A percentile compares a stretch with the other conserved stretches of the same genome.
Conservation (phyloP, 805 yeast species). For the Kodamaea sagamina region DNA sequence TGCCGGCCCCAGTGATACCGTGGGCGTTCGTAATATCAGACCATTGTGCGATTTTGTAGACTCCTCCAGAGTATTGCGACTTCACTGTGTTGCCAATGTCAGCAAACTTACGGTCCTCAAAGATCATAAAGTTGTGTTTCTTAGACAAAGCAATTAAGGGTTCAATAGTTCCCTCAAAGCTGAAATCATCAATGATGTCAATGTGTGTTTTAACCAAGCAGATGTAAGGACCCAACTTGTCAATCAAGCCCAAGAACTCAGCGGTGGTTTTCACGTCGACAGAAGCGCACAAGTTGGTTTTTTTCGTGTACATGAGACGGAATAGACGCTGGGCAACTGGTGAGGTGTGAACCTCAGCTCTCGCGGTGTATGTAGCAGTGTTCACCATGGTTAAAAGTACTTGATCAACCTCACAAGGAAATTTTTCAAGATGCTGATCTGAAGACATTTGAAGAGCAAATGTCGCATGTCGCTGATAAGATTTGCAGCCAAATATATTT, state of each 20-base stretch:
- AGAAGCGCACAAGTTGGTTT: constrained; percentile 92
- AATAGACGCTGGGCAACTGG: constrained; percentile 79
- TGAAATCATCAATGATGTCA: constrained; percentile 88
- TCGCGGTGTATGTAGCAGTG: constrained; percentile 53
- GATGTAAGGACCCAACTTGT: constrained; percentile 84
- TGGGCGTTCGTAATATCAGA: constrained; percentile 97
- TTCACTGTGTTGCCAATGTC: constrained; percentile 98
- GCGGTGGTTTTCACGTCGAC: constrained; percentile 81
- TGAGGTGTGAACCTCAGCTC: constrained; percentile 73
- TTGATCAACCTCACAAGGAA: background rate
- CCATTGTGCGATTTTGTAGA: constrained; percentile 88
- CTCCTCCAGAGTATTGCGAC: constrained; percentile 89
- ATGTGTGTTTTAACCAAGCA: constrained; percentile 93
- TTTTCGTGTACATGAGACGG: constrained; percentile 70
- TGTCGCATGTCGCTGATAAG: background rate
- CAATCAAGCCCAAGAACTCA: constrained; percentile 73
- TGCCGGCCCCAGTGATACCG: constrained; percentile 94
- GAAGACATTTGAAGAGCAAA: background rate
- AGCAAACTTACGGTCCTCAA: constrained; percentile 97
- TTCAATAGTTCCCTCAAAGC: constrained; percentile 72
- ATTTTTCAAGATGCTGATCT: constrained; percentile 1
- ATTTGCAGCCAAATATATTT: constrained; percentile 3
- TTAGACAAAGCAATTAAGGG: constrained; percentile 74
- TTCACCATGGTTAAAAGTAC: constrained; percentile 22
- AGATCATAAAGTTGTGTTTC: constrained; percentile 85